Evolutionary conservation across 2,329 filamentous ascomycete genomes (phyloP).

Genomic region (Tolypocladium tropicale): DNA sequence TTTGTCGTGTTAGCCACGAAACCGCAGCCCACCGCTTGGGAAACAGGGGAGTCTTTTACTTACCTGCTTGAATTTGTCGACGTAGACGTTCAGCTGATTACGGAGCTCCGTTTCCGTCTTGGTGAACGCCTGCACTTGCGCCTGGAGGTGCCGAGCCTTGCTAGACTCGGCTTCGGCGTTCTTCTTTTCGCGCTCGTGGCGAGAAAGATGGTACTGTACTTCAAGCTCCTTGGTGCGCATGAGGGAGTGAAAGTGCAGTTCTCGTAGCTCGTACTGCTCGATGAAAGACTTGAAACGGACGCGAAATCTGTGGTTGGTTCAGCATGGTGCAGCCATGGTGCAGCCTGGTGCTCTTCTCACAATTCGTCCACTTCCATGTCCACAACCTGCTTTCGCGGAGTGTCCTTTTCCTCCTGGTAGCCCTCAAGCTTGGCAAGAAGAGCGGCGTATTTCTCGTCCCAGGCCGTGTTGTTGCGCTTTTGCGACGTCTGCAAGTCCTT

Average conservation of each 20-base stretch:
- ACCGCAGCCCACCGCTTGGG: no score
- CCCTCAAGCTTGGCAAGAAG: slow-evolving; percentile 79
- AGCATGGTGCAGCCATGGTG: slow-evolving; percentile 1
- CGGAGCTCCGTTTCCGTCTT: slow-evolving; percentile 91
- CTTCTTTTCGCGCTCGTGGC: slow-evolving; percentile 84
- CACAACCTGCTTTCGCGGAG: slow-evolving; percentile 67
- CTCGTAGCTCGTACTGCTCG: slow-evolving; percentile 92
- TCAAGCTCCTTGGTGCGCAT: slow-evolving; percentile 93
- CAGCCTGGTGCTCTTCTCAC: slow-evolving; percentile 38
- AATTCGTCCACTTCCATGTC: slow-evolving; percentile 85
- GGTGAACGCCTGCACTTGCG: slow-evolving; percentile 88
- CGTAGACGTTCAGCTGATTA: slow-evolving; percentile 94
- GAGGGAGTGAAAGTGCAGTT: slow-evolving; percentile 85
- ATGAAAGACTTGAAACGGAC: slow-evolving; percentile 87
- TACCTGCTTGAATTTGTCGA: slow-evolving; percentile 99
- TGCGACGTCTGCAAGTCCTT: slow-evolving; percentile 82
- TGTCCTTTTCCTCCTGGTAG: slow-evolving; percentile 78
- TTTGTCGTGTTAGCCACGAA: neutral
- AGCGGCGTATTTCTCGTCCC: slow-evolving; percentile 75
- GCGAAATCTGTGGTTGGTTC: slow-evolving; percentile 51
- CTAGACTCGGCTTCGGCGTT: slow-evolving; percentile 70
- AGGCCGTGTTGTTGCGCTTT: slow-evolving; percentile 68
- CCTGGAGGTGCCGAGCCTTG: slow-evolving; percentile 75
- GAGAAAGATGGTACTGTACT: slow-evolving; percentile 81
- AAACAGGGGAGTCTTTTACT: slow-evolving; percentile 15